Evolutionary conservation across 352 stramenopile genomes (phyloP), one percentile per base, ranked within the genome.

Genomic region (Thalassiosira mediterranea): DNA sequence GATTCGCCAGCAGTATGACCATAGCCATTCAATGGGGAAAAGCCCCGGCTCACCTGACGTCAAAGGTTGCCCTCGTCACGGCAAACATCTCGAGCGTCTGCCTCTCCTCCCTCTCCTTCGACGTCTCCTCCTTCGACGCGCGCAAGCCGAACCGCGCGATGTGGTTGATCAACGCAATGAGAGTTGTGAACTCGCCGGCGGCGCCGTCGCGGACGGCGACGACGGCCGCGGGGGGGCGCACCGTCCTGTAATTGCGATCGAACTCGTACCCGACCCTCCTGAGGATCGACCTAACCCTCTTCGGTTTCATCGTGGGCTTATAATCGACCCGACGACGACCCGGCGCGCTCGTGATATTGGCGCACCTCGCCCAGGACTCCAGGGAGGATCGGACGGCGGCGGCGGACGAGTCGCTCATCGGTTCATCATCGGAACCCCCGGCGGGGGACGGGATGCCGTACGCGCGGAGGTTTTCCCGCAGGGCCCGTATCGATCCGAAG

Each of bases 401-500:
- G 11, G 21, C 8, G 8, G 58, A 21, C 4, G 40, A 11, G 3
- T 64, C 49, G 19, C n/a, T 65, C 17, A 77, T 49, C 25, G 23
- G 37, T 44, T 44, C 8, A 15, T 44, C 34, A 37, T 56, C 54
- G 5, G 47, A 40, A 40, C 54, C 47, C 17, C 69, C 64, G 10
- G 47, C 32, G 21, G 56, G 61, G n/a, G 34, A 19, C 40, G 72
- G 72, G 28, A 81, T 21, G 37, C 72, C 72, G 25, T 63, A 81
- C 26, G 64, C 65, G 62, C 72, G 76, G 15, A 81, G 38, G 51
- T 81, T 67, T 60, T 66, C 32, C 28, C 72, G 58, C 51, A 81
- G 37, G 44, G 60, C 58, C 53, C 66, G 56, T 17, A 76, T 21
- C 26, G 25, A 53, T 49, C 49, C 26, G 61, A 75, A 79, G 19